Conservation (phyloP, 306 rosid species). For the Acacia acuminata region DNA sequence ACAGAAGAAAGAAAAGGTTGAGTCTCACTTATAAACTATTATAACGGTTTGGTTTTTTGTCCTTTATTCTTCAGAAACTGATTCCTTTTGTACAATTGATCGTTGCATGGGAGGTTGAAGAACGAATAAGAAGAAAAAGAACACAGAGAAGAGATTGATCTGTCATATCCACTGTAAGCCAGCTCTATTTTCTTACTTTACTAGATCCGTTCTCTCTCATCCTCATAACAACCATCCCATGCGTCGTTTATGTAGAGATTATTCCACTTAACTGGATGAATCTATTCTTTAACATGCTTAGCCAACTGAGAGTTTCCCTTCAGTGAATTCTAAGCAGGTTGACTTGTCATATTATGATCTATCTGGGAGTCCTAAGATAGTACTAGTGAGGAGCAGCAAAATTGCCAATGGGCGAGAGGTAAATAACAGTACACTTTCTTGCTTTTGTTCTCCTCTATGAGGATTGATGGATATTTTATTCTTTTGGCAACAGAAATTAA, state of each 20-base stretch:
- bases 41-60: no score
- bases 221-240: neutral
- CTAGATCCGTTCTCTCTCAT: neutral
- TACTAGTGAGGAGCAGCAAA: constrained; percentile 60
- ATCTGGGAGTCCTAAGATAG: constrained; percentile 79
- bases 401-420: constrained; percentile 77
- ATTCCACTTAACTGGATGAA: neutral
- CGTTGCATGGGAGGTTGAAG: no score
- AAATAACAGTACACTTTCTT: constrained; percentile 26
- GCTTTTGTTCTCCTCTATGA: neutral
- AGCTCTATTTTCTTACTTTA: neutral
- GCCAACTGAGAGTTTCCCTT: neutral
- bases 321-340: constrained; percentile 52
- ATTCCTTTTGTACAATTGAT: no score
- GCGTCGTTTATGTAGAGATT: neutral
- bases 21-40: no score
- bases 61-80: no score
- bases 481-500: constrained; percentile 55
- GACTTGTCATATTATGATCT: constrained; percentile 82
- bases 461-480: constrained; percentile 18
- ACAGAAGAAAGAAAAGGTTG: no score
- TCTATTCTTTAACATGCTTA: constrained; percentile 6
- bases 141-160: no score
- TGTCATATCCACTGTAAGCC: neutral
- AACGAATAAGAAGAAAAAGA: no score